Evolutionary conservation across 768 basidiomycete species (phyloP).

Genomic region (Melanogaster broomeanus): DNA sequence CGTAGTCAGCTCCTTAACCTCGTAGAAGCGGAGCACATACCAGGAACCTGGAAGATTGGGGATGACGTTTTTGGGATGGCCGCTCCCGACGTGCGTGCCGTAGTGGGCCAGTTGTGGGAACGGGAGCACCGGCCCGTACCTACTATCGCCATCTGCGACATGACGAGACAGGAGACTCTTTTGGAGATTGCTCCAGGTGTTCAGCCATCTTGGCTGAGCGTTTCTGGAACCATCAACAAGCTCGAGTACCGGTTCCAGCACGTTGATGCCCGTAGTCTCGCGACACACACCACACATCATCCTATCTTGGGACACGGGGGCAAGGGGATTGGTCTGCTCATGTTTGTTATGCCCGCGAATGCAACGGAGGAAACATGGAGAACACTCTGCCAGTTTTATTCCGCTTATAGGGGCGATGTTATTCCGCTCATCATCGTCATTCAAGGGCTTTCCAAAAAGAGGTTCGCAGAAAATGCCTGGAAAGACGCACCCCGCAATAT

Average conservation of each 20-base stretch:
- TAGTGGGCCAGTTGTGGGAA: constrained; percentile 13
- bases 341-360: constrained; percentile 14
- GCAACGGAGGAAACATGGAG: constrained; percentile 10
- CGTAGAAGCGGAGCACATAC: constrained; percentile 8
- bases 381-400: constrained; percentile 14
- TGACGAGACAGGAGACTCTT: constrained; percentile 8
- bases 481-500: constrained; percentile 9
- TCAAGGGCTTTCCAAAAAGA: constrained; percentile 2
- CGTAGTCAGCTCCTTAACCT: constrained; percentile 5
- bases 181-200: constrained; percentile 5
- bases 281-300: not conserved
- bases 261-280: constrained; percentile 10
- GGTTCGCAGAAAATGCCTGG: constrained; percentile 12
- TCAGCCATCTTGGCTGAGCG: constrained; percentile 6
- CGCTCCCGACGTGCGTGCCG: constrained; percentile 15
- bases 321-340: constrained; percentile 12
- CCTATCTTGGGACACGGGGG: not conserved
- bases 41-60: constrained; percentile 15
- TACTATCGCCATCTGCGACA: constrained; percentile 19
- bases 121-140: constrained; percentile 15
- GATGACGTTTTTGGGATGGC: constrained; percentile 10
- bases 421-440: constrained; percentile 21
- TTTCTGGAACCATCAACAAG: not conserved
- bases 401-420: constrained; percentile 11
- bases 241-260: constrained; percentile 16